A percentile compares a stretch with the other conserved stretches of the same genome.
phyloP scores from a whole-genome alignment of 805 yeast species.

The Candida silvicultrix region DNA sequence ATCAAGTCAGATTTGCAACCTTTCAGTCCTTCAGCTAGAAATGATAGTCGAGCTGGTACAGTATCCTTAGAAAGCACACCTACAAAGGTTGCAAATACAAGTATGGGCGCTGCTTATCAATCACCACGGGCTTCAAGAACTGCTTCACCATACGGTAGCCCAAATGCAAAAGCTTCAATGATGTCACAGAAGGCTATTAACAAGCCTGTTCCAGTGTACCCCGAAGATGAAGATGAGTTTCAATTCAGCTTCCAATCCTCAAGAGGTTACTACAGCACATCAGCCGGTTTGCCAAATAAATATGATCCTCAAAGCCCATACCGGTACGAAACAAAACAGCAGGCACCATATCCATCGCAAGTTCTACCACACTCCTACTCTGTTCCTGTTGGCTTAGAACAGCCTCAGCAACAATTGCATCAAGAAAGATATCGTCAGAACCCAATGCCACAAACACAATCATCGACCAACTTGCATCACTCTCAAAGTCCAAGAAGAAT shows the following conservation, averaged over 20 bases:
- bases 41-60: neutral
- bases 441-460: conserved; percentile 1
- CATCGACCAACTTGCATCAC: neutral
- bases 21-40: conserved; percentile 2
- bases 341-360: neutral
- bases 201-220: neutral
- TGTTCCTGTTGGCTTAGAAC: conserved; percentile 14
- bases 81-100: neutral
- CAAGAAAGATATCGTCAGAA: neutral
- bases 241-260: conserved; percentile 24
- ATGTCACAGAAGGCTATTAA: neutral
- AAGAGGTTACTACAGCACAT: conserved; percentile 10
- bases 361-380: conserved; percentile 18
- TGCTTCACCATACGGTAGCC: neutral
- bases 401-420: neutral
- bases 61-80: neutral
- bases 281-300: neutral
- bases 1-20: conserved; percentile 29
- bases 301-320: conserved; percentile 8
- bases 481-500: conserved; percentile 1
- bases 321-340: neutral
- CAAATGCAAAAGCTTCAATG: neutral
- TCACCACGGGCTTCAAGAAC: neutral
- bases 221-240: conserved; percentile 13
- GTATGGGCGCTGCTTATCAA: neutral